Percentiles rank a stretch among this genome's conserved stretches.
phyloP scores from a whole-genome alignment of 2,329 filamentous ascomycete genomes.

The Aspergillaceae sp. region DNA sequence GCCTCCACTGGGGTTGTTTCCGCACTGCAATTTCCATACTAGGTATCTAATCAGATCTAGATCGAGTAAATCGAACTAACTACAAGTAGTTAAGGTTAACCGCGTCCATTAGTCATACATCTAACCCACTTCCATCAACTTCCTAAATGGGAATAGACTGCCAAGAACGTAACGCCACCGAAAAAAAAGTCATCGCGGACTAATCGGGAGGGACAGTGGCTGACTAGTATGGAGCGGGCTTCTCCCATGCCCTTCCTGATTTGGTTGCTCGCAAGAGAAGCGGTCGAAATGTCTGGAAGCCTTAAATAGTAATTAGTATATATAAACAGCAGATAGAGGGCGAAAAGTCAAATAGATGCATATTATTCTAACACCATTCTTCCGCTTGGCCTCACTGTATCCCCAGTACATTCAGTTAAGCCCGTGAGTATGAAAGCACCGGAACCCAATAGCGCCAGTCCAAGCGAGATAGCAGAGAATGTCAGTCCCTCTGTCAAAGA shows the following conservation, averaged over 20 bases:
- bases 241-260: background rate
- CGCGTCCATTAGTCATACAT: background rate
- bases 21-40: too few species aligned
- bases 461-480: background rate
- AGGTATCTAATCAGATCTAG: too few species aligned
- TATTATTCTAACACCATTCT: background rate
- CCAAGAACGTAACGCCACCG: background rate
- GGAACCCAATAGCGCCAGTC: background rate
- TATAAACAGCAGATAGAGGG: background rate
- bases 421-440: conserved; percentile 44
- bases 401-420: conserved; percentile 19
- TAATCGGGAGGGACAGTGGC: background rate
- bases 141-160: conserved; percentile 12
- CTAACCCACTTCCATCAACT: conserved; percentile 17
- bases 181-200: background rate
- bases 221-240: background rate
- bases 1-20: too few species aligned
- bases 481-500: background rate
- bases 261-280: background rate
- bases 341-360: background rate
- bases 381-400: conserved; percentile 44
- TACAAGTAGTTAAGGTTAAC: too few species aligned
- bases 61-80: too few species aligned
- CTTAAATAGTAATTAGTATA: background rate
- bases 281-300: background rate